Evolutionary conservation across 106 monocot genomes (phyloP).

Genomic region (Acorus gramineus): DNA sequence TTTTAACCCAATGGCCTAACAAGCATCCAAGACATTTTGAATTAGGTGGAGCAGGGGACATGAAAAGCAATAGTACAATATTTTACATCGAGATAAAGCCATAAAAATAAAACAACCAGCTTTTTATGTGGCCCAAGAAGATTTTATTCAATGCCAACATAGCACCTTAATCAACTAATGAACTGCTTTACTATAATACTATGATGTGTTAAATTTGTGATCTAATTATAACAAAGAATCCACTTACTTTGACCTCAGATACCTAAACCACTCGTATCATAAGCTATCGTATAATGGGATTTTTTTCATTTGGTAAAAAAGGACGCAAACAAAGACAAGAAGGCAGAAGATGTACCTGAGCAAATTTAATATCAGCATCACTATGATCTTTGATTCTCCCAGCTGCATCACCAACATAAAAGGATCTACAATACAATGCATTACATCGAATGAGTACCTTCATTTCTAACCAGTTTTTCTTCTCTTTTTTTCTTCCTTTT

Average conservation of each 20-base stretch:
- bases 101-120: too few relatives aligned
- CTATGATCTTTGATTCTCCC: constrained; percentile 81
- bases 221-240: too few relatives aligned
- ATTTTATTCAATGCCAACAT: too few relatives aligned
- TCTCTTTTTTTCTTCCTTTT: too few relatives aligned
- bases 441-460: too few relatives aligned
- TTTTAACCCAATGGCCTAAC: constrained; percentile 62
- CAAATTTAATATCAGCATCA: constrained; percentile 92
- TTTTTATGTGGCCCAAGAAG: too few relatives aligned
- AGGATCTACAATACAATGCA: constrained; percentile 40
- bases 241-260: too few relatives aligned
- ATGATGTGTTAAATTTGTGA: too few relatives aligned
- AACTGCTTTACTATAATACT: too few relatives aligned
- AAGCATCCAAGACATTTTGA: neutral
- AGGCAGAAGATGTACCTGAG: constrained; percentile 32
- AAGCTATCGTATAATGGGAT: neutral
- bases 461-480: too few relatives aligned
- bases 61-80: neutral
- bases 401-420: constrained; percentile 99
- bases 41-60: neutral
- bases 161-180: too few relatives aligned
- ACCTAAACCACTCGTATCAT: neutral
- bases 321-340: neutral
- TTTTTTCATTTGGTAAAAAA: neutral
- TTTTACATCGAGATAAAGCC: neutral